These are phyloP conservation scores for Alternaria infectoria DNA, from an alignment of 2,329 filamentous ascomycete species.

Conservation along the genomic window DNA sequence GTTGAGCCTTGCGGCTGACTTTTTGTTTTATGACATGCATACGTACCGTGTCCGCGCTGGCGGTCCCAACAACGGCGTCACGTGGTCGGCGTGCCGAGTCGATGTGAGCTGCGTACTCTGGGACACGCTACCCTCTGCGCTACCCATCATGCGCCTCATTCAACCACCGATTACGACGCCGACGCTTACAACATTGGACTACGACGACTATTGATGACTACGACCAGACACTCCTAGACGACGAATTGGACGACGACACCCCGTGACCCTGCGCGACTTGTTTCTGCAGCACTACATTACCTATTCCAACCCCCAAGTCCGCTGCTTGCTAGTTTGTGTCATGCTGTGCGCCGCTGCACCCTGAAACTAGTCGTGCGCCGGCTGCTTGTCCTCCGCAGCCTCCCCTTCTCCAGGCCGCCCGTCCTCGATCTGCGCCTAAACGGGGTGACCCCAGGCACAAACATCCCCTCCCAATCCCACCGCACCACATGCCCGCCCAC, in stretches of 20 bases:
- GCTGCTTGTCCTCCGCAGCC: conserved; percentile 11
- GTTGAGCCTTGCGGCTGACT: background rate
- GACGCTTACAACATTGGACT: background rate
- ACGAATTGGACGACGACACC: background rate
- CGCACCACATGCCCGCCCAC: conserved; percentile 34
- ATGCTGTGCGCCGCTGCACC: conserved; percentile 22
- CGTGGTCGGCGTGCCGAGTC: background rate
- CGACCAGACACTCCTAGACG: background rate
- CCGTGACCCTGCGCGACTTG: background rate
- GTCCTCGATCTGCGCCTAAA: conserved; percentile 8
- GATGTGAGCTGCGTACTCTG: background rate
- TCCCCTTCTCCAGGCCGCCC: conserved; percentile 11
- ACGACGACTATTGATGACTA: background rate
- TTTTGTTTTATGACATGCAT: background rate
- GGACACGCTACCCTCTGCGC: background rate
- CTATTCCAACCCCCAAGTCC: background rate
- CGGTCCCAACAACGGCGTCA: background rate
- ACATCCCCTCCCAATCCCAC: conserved; percentile 10
- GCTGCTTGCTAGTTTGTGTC: conserved; percentile 14
- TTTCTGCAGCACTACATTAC: background rate
- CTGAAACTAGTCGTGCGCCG: conserved; percentile 36
- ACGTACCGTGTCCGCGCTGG: background rate
- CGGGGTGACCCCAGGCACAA: conserved; percentile 10
- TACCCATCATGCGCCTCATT: background rate
- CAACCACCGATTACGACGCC: background rate